Evolutionary conservation across 2,329 filamentous ascomycete genomes (phyloP).

Genomic region (Paraconiothyrium brasiliense): DNA sequence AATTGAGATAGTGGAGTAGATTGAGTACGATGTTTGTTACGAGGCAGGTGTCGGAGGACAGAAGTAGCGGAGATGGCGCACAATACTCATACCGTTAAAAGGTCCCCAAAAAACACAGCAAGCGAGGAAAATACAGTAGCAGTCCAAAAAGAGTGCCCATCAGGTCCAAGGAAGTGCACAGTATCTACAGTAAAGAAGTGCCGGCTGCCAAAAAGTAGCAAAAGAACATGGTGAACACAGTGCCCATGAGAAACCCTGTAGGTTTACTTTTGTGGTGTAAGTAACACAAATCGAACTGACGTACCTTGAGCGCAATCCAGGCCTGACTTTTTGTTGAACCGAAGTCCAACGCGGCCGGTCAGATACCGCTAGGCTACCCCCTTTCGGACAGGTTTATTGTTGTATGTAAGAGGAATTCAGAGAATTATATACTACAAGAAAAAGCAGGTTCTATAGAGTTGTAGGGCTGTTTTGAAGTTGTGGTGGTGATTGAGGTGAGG

Average conservation of each 20-base stretch:
- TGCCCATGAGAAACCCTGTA: conserved; percentile 2
- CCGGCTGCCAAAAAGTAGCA: conserved; percentile 5
- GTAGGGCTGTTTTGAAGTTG: not conserved
- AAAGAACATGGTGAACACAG: conserved; percentile 7
- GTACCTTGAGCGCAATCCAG: not conserved
- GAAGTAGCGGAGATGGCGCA: too few species aligned
- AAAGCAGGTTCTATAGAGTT: not conserved
- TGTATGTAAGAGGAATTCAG: not conserved
- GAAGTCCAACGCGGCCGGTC: not conserved
- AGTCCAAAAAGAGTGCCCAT: not conserved
- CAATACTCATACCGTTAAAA: too few species aligned
- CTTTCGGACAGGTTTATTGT: conserved; percentile 4
- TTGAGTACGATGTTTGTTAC: too few species aligned
- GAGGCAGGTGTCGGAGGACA: not conserved
- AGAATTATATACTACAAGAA: not conserved
- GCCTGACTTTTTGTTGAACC: too few species aligned
- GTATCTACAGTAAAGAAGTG: not conserved
- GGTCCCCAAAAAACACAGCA: not conserved
- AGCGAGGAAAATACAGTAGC: not conserved
- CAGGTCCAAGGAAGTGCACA: not conserved
- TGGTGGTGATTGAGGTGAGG: not conserved
- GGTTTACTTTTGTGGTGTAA: not conserved
- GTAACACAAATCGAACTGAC: not conserved
- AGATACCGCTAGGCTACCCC: not conserved
- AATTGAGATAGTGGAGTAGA: too few species aligned